phyloP scores from a whole-genome alignment of 306 rosid genomes.

The Trichosanthes cucumerina region DNA sequence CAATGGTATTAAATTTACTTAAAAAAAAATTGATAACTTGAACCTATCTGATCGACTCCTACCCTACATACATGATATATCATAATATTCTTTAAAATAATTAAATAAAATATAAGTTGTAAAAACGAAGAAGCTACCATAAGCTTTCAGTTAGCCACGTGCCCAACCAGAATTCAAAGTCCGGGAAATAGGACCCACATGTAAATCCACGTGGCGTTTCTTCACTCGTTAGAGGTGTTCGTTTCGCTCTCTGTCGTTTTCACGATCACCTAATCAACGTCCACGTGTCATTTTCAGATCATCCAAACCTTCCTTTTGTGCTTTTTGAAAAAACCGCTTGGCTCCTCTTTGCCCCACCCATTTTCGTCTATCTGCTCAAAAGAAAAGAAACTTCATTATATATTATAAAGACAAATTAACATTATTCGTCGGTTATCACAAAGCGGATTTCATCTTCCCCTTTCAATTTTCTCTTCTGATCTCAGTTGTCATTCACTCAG shows the following conservation, averaged over 20 bases:
- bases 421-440: constrained; percentile 36
- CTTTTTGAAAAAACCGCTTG: constrained; percentile 18
- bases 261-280: constrained; percentile 3
- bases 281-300: constrained; percentile 27
- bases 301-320: constrained; percentile 20
- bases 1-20: too few species aligned
- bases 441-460: constrained; percentile 23
- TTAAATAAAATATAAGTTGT: not conserved
- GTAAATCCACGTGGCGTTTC: not conserved
- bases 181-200: not conserved
- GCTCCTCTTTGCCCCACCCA: constrained; percentile 9
- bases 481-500: not conserved
- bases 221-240: not conserved
- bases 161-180: not conserved
- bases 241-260: not conserved
- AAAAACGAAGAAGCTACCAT: not conserved
- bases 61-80: too few species aligned
- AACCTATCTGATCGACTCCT: too few species aligned
- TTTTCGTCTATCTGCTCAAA: not conserved
- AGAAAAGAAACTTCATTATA: not conserved
- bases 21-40: too few species aligned
- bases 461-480: not conserved
- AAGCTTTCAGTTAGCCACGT: constrained; percentile 11
- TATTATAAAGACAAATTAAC: not conserved
- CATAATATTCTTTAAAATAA: not conserved